phyloP scores from a whole-genome alignment of 2,329 filamentous ascomycete species.

The Aspergillus costaricaensis region DNA sequence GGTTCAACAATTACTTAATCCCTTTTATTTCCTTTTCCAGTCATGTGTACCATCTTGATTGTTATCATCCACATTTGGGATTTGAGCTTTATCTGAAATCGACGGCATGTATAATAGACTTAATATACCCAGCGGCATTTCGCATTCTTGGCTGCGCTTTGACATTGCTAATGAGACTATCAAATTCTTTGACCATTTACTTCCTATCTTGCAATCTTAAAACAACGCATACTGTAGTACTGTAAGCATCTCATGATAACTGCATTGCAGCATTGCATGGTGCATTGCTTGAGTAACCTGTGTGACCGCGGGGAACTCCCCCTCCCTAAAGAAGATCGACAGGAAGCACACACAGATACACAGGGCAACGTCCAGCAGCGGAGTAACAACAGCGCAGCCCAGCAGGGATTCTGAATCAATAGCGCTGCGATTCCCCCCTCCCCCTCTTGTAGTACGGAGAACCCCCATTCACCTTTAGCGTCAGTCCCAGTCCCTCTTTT shows the following conservation, averaged over 20 bases:
- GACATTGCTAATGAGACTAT: conserved; percentile 14
- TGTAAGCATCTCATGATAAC: background rate
- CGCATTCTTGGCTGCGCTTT: conserved; percentile 19
- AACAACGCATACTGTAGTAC: background rate
- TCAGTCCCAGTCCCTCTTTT: background rate
- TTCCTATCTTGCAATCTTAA: background rate
- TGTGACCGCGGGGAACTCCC: background rate
- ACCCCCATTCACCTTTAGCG: background rate
- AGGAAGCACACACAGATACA: background rate
- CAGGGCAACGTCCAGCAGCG: background rate
- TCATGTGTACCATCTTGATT: conserved; percentile 22
- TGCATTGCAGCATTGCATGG: background rate
- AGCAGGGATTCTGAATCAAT: background rate
- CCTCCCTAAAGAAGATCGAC: background rate
- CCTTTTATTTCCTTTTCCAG: conserved; percentile 10
- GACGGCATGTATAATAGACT: conserved; percentile 42
- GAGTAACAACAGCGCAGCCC: background rate
- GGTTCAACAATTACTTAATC: conserved; percentile 10
- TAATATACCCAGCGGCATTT: conserved; percentile 42
- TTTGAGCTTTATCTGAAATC: conserved; percentile 27
- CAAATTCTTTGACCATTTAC: background rate
- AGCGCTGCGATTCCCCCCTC: background rate
- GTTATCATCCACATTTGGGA: conserved; percentile 7
- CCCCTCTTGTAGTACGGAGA: background rate
- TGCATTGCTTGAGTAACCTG: background rate